Base-by-base conservation (phyloP, 2,329 filamentous ascomycete species). In the Pseudogymnoascus sp. region DNA sequence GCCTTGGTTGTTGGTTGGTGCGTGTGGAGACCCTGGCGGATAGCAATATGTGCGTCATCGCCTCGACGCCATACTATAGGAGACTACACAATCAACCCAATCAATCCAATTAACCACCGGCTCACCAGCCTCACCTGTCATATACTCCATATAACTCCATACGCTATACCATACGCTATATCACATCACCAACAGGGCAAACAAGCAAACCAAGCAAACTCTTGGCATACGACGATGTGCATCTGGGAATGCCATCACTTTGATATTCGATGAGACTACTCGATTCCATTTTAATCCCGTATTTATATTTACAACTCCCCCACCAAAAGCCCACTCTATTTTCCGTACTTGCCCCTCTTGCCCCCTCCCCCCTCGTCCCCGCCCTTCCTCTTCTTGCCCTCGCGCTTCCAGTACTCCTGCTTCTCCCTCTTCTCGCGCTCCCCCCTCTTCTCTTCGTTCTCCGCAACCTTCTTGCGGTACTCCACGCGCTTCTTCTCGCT, bases 341-440 rank as follows among this genome's bases (percentile, higher is more conserved):
- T 60, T 16, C 24, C 43, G 37, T 65, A 70, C 50, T 63, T 66
- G 19, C 69, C 65, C 61, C 72, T 71, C 62, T 73, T 72, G 24
- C 68, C 83, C 64, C 76, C 78, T 31, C 76, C 82, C 19, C 78
- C 81, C 61, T 79, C 80, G 19, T 78, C 79, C 68, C 80, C 78
- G 35, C 81, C 80, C 75, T 84, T 86, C 69, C 88, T 80, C 79
- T 90, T 91, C 79, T 89, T 90, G 8, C 95, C 95, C 78, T 99
- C 96, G 71, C 87, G 87, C 70, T 86, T 82, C 95, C 95, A 99
- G 73, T 87, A 99, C 70, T 96, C 93, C 75, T 96, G 89, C 73
- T 87, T 89, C 79, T 99, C 93, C 70, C 86, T 86, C 85, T 93
- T 96, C 81, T 98, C 93, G 61, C 93, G 81, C 65, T 88, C 90